Evolutionary conservation across 1,284 basidiomycete species (phyloP).

Genomic region (Cutaneotrichosporon cyanovorans): DNA sequence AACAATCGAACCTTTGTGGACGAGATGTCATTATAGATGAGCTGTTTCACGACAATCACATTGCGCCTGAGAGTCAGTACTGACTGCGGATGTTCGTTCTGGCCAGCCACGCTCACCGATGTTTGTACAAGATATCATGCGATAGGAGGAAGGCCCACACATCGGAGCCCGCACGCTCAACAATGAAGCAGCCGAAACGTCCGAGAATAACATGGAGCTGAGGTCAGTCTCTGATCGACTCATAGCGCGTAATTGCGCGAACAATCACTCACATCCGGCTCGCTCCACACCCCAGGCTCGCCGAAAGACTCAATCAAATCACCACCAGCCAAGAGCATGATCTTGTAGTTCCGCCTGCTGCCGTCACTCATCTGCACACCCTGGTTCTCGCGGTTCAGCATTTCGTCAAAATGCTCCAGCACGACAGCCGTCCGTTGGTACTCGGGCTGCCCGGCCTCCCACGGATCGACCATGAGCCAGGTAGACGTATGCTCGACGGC

Average conservation of each 20-base stretch:
- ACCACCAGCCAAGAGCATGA: constrained; percentile 83
- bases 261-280: constrained; percentile 71
- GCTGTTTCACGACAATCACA: constrained; percentile 87
- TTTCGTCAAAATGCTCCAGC: constrained; percentile 88
- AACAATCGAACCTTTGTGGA: constrained; percentile 88
- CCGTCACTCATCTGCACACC: constrained; percentile 42
- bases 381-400: constrained; percentile 74
- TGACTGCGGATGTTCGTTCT: not conserved
- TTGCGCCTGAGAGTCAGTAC: constrained; percentile 53
- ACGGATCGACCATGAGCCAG: constrained; percentile 81
- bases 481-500: constrained; percentile 61
- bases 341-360: constrained; percentile 47
- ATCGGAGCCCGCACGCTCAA: constrained; percentile 89
- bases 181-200: constrained; percentile 86
- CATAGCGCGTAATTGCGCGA: too few species aligned
- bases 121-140: constrained; percentile 52
- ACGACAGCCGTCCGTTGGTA: constrained; percentile 95
- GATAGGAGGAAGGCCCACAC: constrained; percentile 58
- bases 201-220: constrained; percentile 93
- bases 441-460: constrained; percentile 83
- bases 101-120: constrained; percentile 35
- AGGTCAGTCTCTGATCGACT: too few species aligned
- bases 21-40: constrained; percentile 98
- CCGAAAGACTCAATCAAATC: constrained; percentile 81
- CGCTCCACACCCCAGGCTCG: constrained; percentile 90